Conservation (phyloP, 73 alveolate species). For the Paramecium octaurelia region DNA sequence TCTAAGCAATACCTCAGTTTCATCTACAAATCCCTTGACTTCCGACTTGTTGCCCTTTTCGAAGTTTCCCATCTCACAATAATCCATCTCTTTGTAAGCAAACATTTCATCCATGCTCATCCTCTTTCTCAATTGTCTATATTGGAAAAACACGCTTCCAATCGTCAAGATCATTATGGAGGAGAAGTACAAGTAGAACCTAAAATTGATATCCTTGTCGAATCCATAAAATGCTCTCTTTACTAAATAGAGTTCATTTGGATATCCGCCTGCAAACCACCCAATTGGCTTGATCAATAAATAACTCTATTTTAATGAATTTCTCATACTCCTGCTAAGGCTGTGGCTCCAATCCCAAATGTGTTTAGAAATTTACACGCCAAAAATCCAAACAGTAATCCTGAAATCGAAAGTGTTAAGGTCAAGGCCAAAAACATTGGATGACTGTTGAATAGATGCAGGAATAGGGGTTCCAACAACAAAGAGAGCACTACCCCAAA, state of each 20-base stretch:
- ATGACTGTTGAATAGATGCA: background rate
- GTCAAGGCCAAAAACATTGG: background rate
- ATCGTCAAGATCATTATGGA: background rate
- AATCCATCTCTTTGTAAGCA: constrained; percentile 9
- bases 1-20: background rate
- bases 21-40: background rate
- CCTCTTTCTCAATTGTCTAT: background rate
- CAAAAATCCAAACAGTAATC: constrained; percentile 12
- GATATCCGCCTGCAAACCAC: constrained; percentile 40
- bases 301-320: background rate
- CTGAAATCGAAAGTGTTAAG: background rate
- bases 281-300: background rate
- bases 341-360: background rate
- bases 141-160: background rate
- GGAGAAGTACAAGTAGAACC: background rate
- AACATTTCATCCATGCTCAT: background rate
- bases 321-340: background rate
- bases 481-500: background rate
- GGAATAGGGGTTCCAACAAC: background rate
- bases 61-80: constrained; percentile 38
- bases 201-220: background rate
- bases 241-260: background rate
- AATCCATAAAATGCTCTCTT: constrained; percentile 20
- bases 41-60: background rate
- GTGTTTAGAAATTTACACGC: background rate